Percentiles rank a stretch among this genome's conserved stretches.
These are phyloP conservation scores for Paraconiothyrium sp. DNA, from an alignment of 2,329 filamentous ascomycete genomes.

Conservation along the genomic window DNA sequence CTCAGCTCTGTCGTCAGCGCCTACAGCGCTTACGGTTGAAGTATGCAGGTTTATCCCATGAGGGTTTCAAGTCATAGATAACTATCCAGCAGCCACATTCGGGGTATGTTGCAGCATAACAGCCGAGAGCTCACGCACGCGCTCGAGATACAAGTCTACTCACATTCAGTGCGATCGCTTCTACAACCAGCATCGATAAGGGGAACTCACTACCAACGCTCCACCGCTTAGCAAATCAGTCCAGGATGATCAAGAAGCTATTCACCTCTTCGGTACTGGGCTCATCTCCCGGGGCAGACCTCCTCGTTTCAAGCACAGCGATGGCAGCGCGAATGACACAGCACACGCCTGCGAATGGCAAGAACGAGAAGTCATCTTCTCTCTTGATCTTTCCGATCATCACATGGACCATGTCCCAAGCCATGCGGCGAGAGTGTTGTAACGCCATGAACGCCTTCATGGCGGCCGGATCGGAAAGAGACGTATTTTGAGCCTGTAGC, in stretches of 20 bases:
- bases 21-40: too few relatives aligned
- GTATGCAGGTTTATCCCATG: too few relatives aligned
- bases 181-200: neutral
- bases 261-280: conserved; percentile 10
- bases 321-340: conserved; percentile 25
- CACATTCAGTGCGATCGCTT: neutral
- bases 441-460: conserved; percentile 22
- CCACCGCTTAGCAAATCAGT: conserved; percentile 16
- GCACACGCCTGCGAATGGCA: conserved; percentile 26
- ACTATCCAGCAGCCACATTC: too few relatives aligned
- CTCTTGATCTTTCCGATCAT: conserved; percentile 15
- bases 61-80: too few relatives aligned
- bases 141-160: neutral
- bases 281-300: conserved; percentile 6
- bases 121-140: neutral
- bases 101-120: too few relatives aligned
- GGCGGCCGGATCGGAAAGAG: conserved; percentile 3
- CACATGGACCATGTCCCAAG: conserved; percentile 26
- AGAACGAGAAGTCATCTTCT: conserved; percentile 15
- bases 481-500: neutral
- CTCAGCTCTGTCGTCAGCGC: too few relatives aligned
- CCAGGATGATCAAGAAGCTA: conserved; percentile 4
- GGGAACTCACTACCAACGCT: conserved; percentile 11
- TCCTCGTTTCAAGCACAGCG: conserved; percentile 23
- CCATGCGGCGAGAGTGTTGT: conserved; percentile 25